A percentile compares a stretch with the other conserved stretches of the same genome.
phyloP scores from a whole-genome alignment of 2,329 filamentous ascomycete genomes.

The Emergomyces pasteurianus region DNA sequence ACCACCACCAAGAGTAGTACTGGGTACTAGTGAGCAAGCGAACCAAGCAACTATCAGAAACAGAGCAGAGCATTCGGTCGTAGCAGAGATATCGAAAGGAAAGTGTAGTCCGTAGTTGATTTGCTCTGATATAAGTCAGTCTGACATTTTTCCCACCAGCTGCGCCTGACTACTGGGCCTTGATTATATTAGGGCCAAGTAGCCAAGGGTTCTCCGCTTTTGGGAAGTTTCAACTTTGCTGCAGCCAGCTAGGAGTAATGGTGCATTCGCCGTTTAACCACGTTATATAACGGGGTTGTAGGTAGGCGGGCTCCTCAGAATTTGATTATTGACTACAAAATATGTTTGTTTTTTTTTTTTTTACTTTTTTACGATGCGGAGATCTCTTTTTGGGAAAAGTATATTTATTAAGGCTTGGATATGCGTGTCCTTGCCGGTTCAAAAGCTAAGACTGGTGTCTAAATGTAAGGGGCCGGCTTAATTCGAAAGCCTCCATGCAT shows the following conservation, averaged over 20 bases:
- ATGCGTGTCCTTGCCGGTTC: neutral
- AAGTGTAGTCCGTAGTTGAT: neutral
- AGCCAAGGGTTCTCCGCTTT: constrained; percentile 5
- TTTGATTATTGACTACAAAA: neutral
- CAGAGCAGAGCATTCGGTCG: neutral
- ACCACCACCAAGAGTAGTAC: neutral
- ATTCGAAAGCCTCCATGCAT: too few relatives aligned
- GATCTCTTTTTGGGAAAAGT: neutral
- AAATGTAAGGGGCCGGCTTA: neutral
- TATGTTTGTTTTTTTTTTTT: neutral
- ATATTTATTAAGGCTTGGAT: neutral
- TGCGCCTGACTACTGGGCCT: neutral
- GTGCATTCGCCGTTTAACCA: neutral
- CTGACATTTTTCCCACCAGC: neutral
- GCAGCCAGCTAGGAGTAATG: neutral
- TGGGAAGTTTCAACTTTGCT: neutral
- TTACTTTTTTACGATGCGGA: neutral
- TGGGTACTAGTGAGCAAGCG: neutral
- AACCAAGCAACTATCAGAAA: neutral
- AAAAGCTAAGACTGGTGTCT: neutral
- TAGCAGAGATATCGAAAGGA: neutral
- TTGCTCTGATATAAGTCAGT: neutral
- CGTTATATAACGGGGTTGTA: neutral
- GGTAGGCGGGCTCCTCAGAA: neutral
- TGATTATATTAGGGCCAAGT: neutral